Base-by-base conservation (phyloP, 495 filamentous ascomycete species). In the Elaphomyces granulatus region DNA sequence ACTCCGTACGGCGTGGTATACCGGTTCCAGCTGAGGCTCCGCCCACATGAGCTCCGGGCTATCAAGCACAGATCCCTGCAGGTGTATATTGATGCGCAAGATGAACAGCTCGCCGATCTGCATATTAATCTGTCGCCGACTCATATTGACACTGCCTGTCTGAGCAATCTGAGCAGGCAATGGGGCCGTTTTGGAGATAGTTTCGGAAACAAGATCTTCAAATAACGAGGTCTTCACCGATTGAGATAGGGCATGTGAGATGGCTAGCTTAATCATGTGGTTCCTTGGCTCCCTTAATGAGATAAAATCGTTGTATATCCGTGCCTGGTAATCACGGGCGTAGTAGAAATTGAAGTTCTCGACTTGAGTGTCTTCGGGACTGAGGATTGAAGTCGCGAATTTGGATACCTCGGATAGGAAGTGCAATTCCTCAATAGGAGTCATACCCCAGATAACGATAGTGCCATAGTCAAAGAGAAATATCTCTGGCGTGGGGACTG, bases 391-490 rank as follows among this genome's bases (percentile, higher is more conserved):
- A 16, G 69, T 68, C 52, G 94, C 92, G 53, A 96, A 98, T 53
- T 88, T 94, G n/a, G 83, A 77, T 37, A 96, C 80, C 48, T 98
- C 90, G 42, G 87, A 88, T 3, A 98, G 64, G 51, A 98, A 93
- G 17, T 80, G 71, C 34, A 80, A 74, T 58, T 98, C 90, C 45
- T 98, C 78, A 6, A 72, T 66, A 6, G 80, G 59, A 1, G 83
- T 78, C 88, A 98, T 94, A 43, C 90, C 90, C 90, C 90, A 98
- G 55, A 96, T 87, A n/a, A 98, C 90, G n/a, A 94, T 83, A n/a
- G 94, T 92, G 31, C 90, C 90, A 51, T 98, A 98, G 47, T 94
- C 81, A 54, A 94, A 98, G 16, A 98, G 70, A 58, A 98, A 96
- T 8, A 95, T 71, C 57, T 98, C 90, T 0, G 88, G 87, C 1